Evolutionary conservation across 495 filamentous ascomycete species (phyloP), one percentile per base, ranked within the genome.

Genomic region (Xylaria castorea): DNA sequence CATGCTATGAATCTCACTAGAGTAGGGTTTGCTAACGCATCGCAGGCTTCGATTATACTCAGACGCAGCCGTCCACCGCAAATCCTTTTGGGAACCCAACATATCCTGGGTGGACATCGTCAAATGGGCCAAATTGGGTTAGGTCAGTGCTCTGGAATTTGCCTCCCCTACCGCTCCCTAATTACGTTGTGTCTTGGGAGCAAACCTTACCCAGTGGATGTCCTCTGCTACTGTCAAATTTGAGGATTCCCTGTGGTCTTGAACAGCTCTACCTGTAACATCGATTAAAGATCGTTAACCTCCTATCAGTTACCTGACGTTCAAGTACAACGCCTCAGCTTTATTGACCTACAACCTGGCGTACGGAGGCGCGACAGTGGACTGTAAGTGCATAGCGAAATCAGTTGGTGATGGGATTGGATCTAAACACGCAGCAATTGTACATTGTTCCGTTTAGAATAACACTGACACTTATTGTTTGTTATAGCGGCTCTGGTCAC

Each of bases 51-150:
- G 87, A 92, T 76, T 79, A 86, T 57, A 85, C 80, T 36, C 81
- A 83, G 61, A 81, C 86, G 16, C 89, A 92, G 69, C 92, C 93
- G 8, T 86, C 87, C 25, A 77, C 84, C 16, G 67, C 81, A 36
- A 93, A 94, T 77, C 92, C 93, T 0, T 84, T 96, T 71, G 93
- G 93, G 32, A 97, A 95, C 78, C 93, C 94, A 7, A 61, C 80
- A 0, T 89, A 89, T 55, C 90, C 89, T 1, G 89, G 88, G 6
- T 87, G 82, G 80, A 90, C 88, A 1, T 84, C 89, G 42, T 77
- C 84, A 32, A 90, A 89, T 71, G 88, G 88, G 16, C 83, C 87
- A 14, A 91, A 91, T 80, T 95, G 92, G 92, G 85, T 93, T 51
- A 80, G 51, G 70, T 72, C 1, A 60, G 70, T 72, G 3, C 20